phyloP scores from a whole-genome alignment of 257 asterid genomes.

The Nicotiana attenuata region DNA sequence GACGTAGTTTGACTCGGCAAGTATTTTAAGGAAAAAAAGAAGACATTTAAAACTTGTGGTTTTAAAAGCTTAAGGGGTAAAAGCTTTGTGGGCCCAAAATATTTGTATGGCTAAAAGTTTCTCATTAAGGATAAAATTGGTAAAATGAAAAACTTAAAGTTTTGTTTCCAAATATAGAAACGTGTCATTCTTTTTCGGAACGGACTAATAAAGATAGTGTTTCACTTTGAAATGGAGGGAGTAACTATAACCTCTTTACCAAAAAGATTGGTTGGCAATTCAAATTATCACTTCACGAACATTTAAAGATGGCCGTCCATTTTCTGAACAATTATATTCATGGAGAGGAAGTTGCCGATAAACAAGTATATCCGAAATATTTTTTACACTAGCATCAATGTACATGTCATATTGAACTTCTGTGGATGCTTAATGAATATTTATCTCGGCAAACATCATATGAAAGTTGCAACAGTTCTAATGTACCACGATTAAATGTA shows the following conservation, averaged over 20 bases:
- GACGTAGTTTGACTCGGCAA: too few relatives aligned
- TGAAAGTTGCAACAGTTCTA: neutral
- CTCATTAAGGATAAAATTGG: too few relatives aligned
- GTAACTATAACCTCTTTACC: neutral
- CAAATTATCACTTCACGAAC: neutral
- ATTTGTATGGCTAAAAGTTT: too few relatives aligned
- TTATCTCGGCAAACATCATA: neutral
- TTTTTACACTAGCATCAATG: neutral
- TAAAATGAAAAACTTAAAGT: too few relatives aligned
- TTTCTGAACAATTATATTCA: neutral
- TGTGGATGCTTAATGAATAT: neutral
- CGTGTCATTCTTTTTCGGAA: too few relatives aligned
- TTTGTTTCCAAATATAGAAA: too few relatives aligned
- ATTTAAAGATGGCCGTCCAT: neutral
- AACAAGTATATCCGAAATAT: neutral
- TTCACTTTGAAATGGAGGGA: too few relatives aligned
- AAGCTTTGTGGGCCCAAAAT: too few relatives aligned
- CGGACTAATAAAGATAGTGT: too few relatives aligned
- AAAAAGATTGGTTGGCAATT: neutral
- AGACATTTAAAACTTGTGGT: too few relatives aligned
- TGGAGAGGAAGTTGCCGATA: neutral
- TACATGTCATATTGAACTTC: neutral
- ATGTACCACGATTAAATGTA: neutral
- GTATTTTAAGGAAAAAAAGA: too few relatives aligned
- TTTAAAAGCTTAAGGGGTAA: too few relatives aligned